phyloP scores from a whole-genome alignment of 2,329 filamentous ascomycete species.

The Hypoxylon sp. region DNA sequence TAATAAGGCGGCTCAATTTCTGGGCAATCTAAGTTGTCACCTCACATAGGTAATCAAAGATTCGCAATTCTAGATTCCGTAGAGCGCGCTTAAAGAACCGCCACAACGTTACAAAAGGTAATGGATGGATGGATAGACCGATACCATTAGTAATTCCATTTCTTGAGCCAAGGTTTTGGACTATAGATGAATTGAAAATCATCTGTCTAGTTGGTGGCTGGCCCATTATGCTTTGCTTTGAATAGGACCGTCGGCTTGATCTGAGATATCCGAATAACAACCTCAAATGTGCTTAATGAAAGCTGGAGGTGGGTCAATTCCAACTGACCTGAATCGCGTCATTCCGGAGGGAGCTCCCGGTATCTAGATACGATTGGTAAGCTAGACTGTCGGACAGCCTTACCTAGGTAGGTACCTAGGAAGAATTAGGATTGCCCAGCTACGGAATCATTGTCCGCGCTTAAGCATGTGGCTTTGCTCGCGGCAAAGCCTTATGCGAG shows the following conservation, averaged over 20 bases:
- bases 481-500: slow-evolving; percentile 16
- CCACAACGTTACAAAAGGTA: slow-evolving; percentile 11
- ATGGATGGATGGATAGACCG: neutral
- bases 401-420: slow-evolving; percentile 1
- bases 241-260: neutral
- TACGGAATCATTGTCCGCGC: too few species aligned
- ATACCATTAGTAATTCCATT: neutral
- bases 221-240: neutral
- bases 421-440: too few species aligned
- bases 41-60: slow-evolving; percentile 3
- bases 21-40: slow-evolving; percentile 22
- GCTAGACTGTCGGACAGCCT: neutral
- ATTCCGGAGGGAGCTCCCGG: slow-evolving; percentile 2
- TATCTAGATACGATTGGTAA: neutral
- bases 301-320: too few species aligned
- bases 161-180: too few species aligned
- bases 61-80: slow-evolving; percentile 12
- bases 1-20: slow-evolving; percentile 31
- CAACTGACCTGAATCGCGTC: slow-evolving; percentile 15
- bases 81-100: neutral
- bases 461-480: slow-evolving; percentile 16
- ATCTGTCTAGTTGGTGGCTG: neutral
- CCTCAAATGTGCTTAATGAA: too few species aligned
- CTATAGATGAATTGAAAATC: too few species aligned
- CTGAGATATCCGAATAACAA: neutral